Conservation (phyloP, 176 grass and related monocot species). For the Luzula sylvatica region DNA sequence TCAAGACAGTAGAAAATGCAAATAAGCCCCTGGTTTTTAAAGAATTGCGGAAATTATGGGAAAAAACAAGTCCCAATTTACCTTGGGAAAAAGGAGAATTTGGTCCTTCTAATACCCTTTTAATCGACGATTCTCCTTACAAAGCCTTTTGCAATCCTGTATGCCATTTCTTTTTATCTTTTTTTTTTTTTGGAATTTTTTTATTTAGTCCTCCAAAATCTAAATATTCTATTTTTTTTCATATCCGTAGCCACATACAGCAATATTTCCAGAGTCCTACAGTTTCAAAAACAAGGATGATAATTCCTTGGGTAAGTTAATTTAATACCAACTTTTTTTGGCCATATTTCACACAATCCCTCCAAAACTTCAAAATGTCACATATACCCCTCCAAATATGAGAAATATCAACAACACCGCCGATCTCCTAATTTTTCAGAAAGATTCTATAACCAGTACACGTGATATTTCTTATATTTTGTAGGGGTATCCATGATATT, state of each 20-base stretch:
- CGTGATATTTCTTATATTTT: too few species aligned
- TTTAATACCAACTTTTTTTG: conserved; percentile 9
- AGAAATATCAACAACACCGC: too few species aligned
- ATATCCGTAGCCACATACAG: conserved; percentile 51
- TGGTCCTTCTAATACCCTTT: conserved; percentile 62
- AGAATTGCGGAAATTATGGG: conserved; percentile 75
- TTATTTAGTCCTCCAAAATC: background rate
- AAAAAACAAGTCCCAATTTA: conserved; percentile 65
- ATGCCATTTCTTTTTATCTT: conserved; percentile 20
- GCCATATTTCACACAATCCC: too few species aligned
- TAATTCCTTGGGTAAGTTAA: conserved; percentile 58
- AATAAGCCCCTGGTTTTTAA: conserved; percentile 66
- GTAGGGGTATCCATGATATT: too few species aligned
- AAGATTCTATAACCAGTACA: background rate
- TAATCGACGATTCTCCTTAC: conserved; percentile 87
- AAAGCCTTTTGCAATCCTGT: conserved; percentile 86
- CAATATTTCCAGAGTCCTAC: conserved; percentile 61
- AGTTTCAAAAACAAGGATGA: conserved; percentile 40
- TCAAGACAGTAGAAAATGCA: conserved; percentile 53
- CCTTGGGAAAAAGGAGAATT: conserved; percentile 60
- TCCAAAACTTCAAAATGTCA: too few species aligned
- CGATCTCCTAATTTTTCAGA: background rate
- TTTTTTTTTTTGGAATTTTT: background rate
- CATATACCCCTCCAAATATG: too few species aligned
- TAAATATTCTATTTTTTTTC: conserved; percentile 7